Evolutionary conservation across 1,284 basidiomycete genomes (phyloP).

Genomic region (Ceratobasidium sp.): DNA sequence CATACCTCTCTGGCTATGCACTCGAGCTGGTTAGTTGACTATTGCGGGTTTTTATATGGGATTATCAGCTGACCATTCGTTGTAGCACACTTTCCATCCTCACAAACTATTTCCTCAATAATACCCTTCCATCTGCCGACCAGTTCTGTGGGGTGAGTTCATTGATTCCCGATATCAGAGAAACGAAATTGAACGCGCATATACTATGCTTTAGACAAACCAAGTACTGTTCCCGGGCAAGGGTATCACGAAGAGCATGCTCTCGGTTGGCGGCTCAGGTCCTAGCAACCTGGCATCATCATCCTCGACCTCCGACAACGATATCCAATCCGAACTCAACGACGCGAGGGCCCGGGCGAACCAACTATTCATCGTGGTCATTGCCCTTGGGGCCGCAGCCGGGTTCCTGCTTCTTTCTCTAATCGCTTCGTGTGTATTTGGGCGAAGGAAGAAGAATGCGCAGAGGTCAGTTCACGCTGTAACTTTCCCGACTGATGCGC

Average conservation of each 20-base stretch:
- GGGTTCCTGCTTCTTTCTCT: no score
- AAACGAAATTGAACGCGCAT: no score
- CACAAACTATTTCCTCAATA: conserved; percentile 7
- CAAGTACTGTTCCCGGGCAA: conserved; percentile 12
- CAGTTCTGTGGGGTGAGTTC: conserved; percentile 23
- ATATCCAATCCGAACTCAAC: conserved; percentile 4
- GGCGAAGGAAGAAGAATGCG: no score
- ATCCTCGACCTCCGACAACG: neutral
- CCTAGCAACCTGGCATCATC: neutral
- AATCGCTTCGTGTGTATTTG: no score
- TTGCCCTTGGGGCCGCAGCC: no score
- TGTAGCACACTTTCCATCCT: neutral
- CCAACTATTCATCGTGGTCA: conserved; percentile 15
- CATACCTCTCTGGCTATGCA: conserved; percentile 26
- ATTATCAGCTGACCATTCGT: neutral
- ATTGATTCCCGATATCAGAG: neutral
- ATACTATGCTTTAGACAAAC: neutral
- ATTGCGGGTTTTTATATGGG: neutral
- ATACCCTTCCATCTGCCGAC: neutral
- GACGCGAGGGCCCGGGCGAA: neutral
- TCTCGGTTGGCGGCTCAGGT: neutral
- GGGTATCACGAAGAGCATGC: conserved; percentile 1
- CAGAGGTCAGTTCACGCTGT: no score
- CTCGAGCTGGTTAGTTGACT: conserved; percentile 7
- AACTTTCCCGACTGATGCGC: no score